A percentile compares a stretch with the other conserved stretches of the same genome.
Conservation (phyloP, 768 basidiomycete species). For the Cytidiella melzeri region DNA sequence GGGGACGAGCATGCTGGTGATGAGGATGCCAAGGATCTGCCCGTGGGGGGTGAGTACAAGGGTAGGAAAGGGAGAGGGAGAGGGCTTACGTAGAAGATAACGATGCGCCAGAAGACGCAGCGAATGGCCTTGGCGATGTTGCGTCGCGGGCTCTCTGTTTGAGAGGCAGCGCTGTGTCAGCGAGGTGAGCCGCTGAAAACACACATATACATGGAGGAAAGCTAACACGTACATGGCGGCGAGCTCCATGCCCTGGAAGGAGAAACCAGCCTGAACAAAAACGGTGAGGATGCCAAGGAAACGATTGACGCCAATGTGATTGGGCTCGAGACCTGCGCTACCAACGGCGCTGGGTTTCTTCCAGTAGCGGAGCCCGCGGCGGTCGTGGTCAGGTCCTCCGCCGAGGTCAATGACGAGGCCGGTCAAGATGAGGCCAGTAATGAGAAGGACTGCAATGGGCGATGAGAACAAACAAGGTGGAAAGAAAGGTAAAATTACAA, state of each 20-base stretch:
- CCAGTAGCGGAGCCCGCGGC: slow-evolving; percentile 70
- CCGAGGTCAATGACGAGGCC: slow-evolving; percentile 74
- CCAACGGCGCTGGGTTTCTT: slow-evolving; percentile 58
- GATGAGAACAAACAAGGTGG: slow-evolving; percentile 10
- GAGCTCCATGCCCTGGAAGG: slow-evolving; percentile 67
- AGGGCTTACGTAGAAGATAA: slow-evolving; percentile 61
- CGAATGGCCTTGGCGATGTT: slow-evolving; percentile 74
- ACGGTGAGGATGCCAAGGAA: slow-evolving; percentile 37
- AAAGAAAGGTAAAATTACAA: neutral
- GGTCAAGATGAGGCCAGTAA: slow-evolving; percentile 51
- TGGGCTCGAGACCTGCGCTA: slow-evolving; percentile 26
- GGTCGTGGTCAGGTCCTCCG: slow-evolving; percentile 62
- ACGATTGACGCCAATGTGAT: slow-evolving; percentile 29
- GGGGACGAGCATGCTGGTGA: slow-evolving; percentile 77
- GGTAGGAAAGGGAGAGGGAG: neutral
- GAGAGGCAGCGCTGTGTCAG: slow-evolving; percentile 55
- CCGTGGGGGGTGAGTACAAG: neutral
- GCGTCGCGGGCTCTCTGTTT: slow-evolving; percentile 70
- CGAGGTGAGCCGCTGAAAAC: neutral
- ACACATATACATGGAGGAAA: neutral
- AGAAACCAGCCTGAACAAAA: slow-evolving; percentile 58
- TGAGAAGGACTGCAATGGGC: slow-evolving; percentile 40
- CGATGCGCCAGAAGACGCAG: slow-evolving; percentile 75
- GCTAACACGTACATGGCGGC: slow-evolving; percentile 55
- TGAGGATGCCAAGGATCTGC: slow-evolving; percentile 63